phyloP scores from a whole-genome alignment of 345 rosid genomes.

The Gossypium rotundifolium region DNA sequence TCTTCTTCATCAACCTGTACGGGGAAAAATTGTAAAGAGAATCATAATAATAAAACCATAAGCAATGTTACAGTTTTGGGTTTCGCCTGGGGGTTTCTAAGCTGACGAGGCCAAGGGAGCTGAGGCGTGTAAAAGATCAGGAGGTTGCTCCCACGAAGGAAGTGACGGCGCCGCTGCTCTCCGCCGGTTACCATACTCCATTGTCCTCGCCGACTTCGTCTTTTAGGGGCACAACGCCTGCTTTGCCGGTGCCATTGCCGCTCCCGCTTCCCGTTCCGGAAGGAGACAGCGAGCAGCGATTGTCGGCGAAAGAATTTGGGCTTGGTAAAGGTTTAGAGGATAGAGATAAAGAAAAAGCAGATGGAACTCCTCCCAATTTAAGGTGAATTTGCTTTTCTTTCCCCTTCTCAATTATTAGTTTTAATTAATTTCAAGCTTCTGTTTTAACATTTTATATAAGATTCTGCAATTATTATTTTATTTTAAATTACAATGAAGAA shows the following conservation, averaged over 20 bases:
- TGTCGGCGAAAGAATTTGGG: conserved; percentile 28
- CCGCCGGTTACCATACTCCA: conserved; percentile 21
- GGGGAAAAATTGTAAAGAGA: neutral
- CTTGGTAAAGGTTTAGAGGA: conserved; percentile 30
- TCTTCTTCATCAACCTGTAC: conserved; percentile 24
- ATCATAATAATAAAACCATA: neutral
- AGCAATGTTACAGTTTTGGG: neutral
- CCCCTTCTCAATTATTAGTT: neutral
- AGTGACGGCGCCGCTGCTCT: conserved; percentile 11
- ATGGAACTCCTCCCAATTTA: conserved; percentile 27
- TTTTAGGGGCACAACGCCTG: conserved; percentile 17
- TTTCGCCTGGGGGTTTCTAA: conserved; percentile 28
- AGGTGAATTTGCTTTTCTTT: conserved; percentile 27
- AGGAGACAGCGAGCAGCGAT: conserved; percentile 31
- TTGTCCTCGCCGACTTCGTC: conserved; percentile 4
- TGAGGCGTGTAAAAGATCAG: conserved; percentile 14
- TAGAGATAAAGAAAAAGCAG: conserved; percentile 29
- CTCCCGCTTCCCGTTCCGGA: conserved; percentile 50
- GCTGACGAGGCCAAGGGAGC: conserved; percentile 49
- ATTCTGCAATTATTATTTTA: too few relatives aligned
- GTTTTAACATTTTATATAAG: neutral
- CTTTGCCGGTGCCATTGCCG: conserved; percentile 52
- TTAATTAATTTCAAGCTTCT: neutral
- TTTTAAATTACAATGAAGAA: neutral
- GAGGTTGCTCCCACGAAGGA: conserved; percentile 25